A percentile compares a stretch with the other conserved stretches of the same genome.
phyloP scores from a whole-genome alignment of 2,329 filamentous ascomycete genomes.

The Pestalotiopsis sp. region DNA sequence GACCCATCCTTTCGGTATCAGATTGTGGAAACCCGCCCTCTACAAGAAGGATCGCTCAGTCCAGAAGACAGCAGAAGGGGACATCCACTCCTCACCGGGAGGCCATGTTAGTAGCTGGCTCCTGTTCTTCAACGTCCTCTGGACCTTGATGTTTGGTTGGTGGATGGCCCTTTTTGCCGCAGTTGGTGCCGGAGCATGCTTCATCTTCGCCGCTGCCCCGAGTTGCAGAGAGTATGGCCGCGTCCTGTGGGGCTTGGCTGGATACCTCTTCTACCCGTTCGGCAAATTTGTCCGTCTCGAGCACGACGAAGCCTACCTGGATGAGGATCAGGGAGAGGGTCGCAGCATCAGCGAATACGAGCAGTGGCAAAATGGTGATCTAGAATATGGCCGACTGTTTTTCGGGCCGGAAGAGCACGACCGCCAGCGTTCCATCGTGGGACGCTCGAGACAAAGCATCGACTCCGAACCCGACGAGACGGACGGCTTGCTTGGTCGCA shows the following conservation, averaged over 20 bases:
- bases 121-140: slow-evolving; percentile 84
- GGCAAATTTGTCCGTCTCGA: slow-evolving; percentile 93
- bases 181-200: slow-evolving; percentile 75
- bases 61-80: slow-evolving; percentile 91
- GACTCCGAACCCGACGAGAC: slow-evolving; percentile 85
- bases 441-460: slow-evolving; percentile 83
- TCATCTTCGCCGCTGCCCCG: slow-evolving; percentile 75
- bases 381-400: slow-evolving; percentile 94
- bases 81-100: slow-evolving; percentile 94
- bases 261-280: slow-evolving; percentile 94
- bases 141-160: slow-evolving; percentile 94
- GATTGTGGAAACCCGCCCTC: slow-evolving; percentile 96
- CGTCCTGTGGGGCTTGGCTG: slow-evolving; percentile 80
- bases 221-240: slow-evolving; percentile 85
- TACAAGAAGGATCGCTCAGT: slow-evolving; percentile 98
- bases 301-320: slow-evolving; percentile 89
- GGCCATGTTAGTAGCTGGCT: slow-evolving; percentile 84
- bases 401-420: slow-evolving; percentile 72
- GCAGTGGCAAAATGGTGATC: slow-evolving; percentile 96
- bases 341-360: slow-evolving; percentile 98
- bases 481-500: slow-evolving; percentile 79
- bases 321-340: slow-evolving; percentile 94
- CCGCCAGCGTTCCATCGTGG: slow-evolving; percentile 76
- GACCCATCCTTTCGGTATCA: slow-evolving; percentile 97
- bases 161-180: slow-evolving; percentile 84